Evolutionary conservation across 1,284 basidiomycete species (phyloP), one percentile per base, ranked within the genome.

Genomic region (Marasmius oreades): DNA sequence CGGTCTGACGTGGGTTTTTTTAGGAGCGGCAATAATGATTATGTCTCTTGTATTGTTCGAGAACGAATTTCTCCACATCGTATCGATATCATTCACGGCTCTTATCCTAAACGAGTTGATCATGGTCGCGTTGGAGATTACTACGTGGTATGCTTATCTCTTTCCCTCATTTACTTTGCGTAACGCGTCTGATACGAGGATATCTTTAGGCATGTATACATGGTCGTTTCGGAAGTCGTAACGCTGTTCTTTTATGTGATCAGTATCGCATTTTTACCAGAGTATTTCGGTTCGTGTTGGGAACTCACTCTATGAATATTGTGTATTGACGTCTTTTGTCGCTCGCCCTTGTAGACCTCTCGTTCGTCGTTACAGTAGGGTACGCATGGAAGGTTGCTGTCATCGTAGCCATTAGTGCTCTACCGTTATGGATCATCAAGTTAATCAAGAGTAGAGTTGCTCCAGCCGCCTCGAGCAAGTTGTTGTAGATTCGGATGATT

Each of bases 81-180:
- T 99, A 45, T 88, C 93, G 18, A 99, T 99, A 63, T 98, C 95
- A 0, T 99, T 98, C 72, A 98, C 95, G 0, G 93, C 97, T 0
- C 78, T 99, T 50, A 87, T 99, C 58, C 75, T 99, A 37, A 99
- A 99, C 71, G 97, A 99, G 69, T 82, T 99, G 51, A 95, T 99
- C 73, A 99, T 99, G 97, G 97, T 99, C 42, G 95, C 94, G 0
- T 71, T 98, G 60, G 95, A 98, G 72, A 95, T 98, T 60, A 98
- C 95, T 0, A 98, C 93, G 16, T 99, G 95, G 96, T 92, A n/a
- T n/a, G 64, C 59, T 80, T 69, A 26, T 47, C 36, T 23, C 56
- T 43, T 16, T 56, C 53, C 36, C 34, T 39, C 22, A 22, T 31
- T 6, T 16, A n/a, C n/a, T n/a, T n/a, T n/a, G n/a, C n/a, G n/a